phyloP scores from a whole-genome alignment of 768 basidiomycete species.

The Pholiota microspora region DNA sequence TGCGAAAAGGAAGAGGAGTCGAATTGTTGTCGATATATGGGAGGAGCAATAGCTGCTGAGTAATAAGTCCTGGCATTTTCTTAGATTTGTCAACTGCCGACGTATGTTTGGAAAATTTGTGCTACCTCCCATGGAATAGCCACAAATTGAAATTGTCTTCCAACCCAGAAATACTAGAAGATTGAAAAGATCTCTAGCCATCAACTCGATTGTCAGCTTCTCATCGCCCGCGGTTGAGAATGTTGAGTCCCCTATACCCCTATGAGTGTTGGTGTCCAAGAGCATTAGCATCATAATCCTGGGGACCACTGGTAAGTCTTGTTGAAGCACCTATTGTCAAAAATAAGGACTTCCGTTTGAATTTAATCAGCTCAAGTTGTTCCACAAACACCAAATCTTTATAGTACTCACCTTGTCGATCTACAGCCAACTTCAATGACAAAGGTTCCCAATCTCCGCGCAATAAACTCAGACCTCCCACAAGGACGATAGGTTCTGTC shows the following conservation, averaged over 20 bases:
- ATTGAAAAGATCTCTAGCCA: slow-evolving; percentile 42
- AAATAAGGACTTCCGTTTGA: slow-evolving; percentile 1
- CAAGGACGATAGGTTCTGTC: slow-evolving; percentile 36
- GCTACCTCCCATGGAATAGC: slow-evolving; percentile 40
- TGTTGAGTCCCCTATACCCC: slow-evolving; percentile 46
- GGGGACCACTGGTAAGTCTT: no score
- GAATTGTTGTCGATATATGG: neutral
- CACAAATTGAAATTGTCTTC: slow-evolving; percentile 42
- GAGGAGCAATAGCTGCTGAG: slow-evolving; percentile 1
- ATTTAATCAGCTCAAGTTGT: neutral
- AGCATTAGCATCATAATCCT: no score
- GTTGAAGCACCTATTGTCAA: neutral
- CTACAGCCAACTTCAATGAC: slow-evolving; percentile 28
- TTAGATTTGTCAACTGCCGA: neutral
- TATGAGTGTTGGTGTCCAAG: slow-evolving; percentile 22
- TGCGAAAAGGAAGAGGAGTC: neutral
- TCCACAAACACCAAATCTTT: neutral
- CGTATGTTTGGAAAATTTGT: no score
- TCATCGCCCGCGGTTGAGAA: slow-evolving; percentile 30
- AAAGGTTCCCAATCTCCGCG: slow-evolving; percentile 40
- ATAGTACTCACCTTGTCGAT: slow-evolving; percentile 46
- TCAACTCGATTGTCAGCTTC: slow-evolving; percentile 38
- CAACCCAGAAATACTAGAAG: slow-evolving; percentile 38
- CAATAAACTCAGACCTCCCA: slow-evolving; percentile 39
- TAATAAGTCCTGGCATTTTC: neutral